Evolutionary conservation across 768 basidiomycete species (phyloP).

Genomic region (Mycena floridula): DNA sequence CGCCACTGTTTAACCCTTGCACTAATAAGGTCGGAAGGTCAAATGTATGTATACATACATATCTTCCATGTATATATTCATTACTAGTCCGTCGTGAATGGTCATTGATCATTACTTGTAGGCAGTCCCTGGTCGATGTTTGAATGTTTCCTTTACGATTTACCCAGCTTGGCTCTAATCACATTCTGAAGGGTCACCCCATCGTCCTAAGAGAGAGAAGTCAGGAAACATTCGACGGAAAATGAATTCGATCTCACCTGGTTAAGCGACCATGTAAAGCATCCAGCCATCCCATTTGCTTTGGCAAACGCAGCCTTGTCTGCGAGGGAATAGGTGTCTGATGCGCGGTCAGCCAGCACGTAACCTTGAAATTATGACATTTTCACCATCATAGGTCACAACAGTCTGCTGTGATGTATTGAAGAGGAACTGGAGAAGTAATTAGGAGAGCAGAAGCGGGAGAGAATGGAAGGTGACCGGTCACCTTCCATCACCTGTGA

Average conservation of each 20-base stretch:
- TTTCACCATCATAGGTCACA: constrained; percentile 70
- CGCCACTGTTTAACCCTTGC: too few relatives aligned
- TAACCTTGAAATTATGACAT: too few relatives aligned
- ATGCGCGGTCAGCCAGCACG: background rate
- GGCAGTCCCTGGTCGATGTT: too few relatives aligned
- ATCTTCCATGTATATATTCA: too few relatives aligned
- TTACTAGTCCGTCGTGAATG: too few relatives aligned
- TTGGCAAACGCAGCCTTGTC: constrained; percentile 55
- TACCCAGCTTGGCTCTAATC: constrained; percentile 35
- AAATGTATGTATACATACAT: too few relatives aligned
- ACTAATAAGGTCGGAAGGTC: too few relatives aligned
- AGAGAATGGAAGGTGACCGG: constrained; percentile 9
- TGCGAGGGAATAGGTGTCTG: constrained; percentile 33
- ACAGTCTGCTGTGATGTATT: constrained; percentile 44
- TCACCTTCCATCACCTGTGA: too few relatives aligned
- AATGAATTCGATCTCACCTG: too few relatives aligned
- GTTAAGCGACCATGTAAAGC: constrained; percentile 52
- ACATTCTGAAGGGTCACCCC: constrained; percentile 37
- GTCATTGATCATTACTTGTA: too few relatives aligned
- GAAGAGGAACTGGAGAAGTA: constrained; percentile 35
- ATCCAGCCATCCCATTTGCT: constrained; percentile 43
- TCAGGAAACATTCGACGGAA: too few relatives aligned
- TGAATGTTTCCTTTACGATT: constrained; percentile 18
- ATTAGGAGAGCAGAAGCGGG: constrained; percentile 11
- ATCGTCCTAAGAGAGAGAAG: too few relatives aligned